phyloP scores from a whole-genome alignment of 352 stramenopile genomes.

The Globisporangium spinosum region DNA sequence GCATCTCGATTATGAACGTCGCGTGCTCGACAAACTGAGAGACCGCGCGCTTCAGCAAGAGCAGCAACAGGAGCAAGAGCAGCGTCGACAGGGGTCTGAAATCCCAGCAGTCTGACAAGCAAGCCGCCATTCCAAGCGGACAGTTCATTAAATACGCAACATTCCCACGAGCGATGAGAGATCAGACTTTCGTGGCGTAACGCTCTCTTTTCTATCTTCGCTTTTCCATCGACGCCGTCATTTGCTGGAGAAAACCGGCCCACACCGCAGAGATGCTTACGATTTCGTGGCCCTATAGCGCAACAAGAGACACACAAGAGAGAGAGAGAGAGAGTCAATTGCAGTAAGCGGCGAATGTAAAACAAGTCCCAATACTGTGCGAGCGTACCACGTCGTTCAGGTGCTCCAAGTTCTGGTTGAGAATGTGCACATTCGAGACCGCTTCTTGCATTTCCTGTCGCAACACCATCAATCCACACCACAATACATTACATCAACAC shows the following conservation, averaged over 20 bases:
- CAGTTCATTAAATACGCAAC: conserved; percentile 7
- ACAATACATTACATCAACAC: no score
- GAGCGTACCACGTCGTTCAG: conserved; percentile 68
- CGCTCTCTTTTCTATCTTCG: conserved; percentile 28
- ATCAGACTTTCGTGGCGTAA: background rate
- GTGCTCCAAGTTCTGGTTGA: conserved; percentile 80
- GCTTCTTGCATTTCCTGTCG: conserved; percentile 74
- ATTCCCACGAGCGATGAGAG: background rate
- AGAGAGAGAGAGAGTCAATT: background rate
- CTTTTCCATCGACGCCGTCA: conserved; percentile 42
- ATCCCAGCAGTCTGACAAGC: conserved; percentile 14
- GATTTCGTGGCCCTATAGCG: conserved; percentile 59
- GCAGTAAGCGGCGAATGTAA: background rate
- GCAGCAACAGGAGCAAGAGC: conserved; percentile 20
- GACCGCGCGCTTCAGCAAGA: conserved; percentile 29
- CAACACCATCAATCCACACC: background rate
- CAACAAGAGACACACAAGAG: background rate
- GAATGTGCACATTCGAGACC: conserved; percentile 77
- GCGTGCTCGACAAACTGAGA: conserved; percentile 48
- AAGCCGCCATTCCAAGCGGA: conserved; percentile 4
- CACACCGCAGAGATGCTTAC: conserved; percentile 68
- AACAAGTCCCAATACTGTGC: background rate
- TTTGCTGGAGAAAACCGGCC: conserved; percentile 63
- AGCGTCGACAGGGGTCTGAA: conserved; percentile 1
- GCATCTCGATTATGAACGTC: conserved; percentile 52